Conservation (phyloP, 345 rosid genomes). For the Noccaea caerulescens region DNA sequence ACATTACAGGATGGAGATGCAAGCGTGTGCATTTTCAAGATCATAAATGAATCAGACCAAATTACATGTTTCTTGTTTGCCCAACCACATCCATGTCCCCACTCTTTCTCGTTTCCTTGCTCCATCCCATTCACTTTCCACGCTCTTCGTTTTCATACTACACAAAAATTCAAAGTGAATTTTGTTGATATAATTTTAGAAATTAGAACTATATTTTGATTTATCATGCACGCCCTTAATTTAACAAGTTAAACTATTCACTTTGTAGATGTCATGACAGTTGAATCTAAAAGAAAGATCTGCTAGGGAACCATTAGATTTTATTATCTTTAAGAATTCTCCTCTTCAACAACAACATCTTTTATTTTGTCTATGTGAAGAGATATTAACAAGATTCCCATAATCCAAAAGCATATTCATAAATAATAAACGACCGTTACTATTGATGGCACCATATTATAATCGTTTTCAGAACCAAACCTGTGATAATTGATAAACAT, state of each 20-base stretch:
- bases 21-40: slow-evolving; percentile 40
- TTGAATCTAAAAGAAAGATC: slow-evolving; percentile 20
- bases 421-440: background rate
- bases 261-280: slow-evolving; percentile 4
- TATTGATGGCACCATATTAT: slow-evolving; percentile 21
- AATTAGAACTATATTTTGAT: slow-evolving; percentile 5
- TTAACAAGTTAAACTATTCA: background rate
- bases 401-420: background rate
- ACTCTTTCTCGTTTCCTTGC: slow-evolving; percentile 35
- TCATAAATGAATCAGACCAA: slow-evolving; percentile 31
- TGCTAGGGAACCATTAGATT: slow-evolving; percentile 24
- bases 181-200: slow-evolving; percentile 22
- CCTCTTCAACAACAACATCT: slow-evolving; percentile 21
- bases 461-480: slow-evolving; percentile 21
- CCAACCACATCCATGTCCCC: slow-evolving; percentile 39
- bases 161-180: background rate
- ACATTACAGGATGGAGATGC: slow-evolving; percentile 37
- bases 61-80: slow-evolving; percentile 38
- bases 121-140: slow-evolving; percentile 30
- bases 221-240: background rate
- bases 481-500: slow-evolving; percentile 21
- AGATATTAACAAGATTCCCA: slow-evolving; percentile 28
- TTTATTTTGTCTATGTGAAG: slow-evolving; percentile 26
- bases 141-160: slow-evolving; percentile 18
- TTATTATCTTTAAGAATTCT: slow-evolving; percentile 7